Conservation (phyloP, 441 rosid species). For the Isatis lusitanica region DNA sequence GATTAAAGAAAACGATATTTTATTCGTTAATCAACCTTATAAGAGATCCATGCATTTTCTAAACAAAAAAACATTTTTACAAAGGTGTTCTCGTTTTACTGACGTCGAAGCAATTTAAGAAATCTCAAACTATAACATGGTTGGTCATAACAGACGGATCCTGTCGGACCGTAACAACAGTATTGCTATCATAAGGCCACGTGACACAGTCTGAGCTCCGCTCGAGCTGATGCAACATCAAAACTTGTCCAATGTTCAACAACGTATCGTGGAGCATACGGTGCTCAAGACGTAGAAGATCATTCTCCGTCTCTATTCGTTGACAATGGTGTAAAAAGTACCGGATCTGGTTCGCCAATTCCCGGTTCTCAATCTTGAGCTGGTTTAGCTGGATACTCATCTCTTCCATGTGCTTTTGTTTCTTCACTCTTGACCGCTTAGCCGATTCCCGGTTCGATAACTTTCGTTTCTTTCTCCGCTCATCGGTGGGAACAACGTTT, state of each 20-base stretch:
- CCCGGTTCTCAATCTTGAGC: conserved; percentile 30
- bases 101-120: neutral
- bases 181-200: conserved; percentile 8
- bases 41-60: neutral
- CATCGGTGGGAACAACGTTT: conserved; percentile 37
- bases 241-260: conserved; percentile 18
- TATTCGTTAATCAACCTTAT: conserved; percentile 13
- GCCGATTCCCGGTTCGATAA: conserved; percentile 82
- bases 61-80: neutral
- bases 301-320: conserved; percentile 17
- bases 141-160: conserved; percentile 26
- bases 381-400: conserved; percentile 33
- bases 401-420: conserved; percentile 65
- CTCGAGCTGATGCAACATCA: conserved; percentile 23
- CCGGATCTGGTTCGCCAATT: conserved; percentile 22
- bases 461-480: conserved; percentile 72
- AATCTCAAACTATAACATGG: conserved; percentile 29
- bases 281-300: conserved; percentile 29
- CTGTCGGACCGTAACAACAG: conserved; percentile 16
- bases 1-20: neutral
- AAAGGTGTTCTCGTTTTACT: neutral
- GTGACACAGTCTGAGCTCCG: conserved; percentile 37
- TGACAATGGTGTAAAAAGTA: conserved; percentile 19
- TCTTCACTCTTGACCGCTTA: conserved; percentile 71
- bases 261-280: conserved; percentile 22